Base-by-base conservation (phyloP, 2,329 filamentous ascomycete species). In the Apiospora phragmitis region DNA sequence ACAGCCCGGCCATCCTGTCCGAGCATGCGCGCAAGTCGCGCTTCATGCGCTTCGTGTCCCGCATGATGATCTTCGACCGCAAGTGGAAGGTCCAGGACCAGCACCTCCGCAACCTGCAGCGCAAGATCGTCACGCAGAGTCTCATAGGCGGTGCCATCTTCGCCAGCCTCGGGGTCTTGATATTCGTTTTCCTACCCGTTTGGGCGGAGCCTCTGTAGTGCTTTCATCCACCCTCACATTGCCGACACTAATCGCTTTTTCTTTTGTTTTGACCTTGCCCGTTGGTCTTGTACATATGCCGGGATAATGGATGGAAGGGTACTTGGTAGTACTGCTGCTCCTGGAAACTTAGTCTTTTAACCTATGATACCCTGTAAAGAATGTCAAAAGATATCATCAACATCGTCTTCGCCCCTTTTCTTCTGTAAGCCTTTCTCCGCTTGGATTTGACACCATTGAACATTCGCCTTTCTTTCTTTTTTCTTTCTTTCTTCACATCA, bases 11-110 rank as follows among this genome's bases (percentile, higher is more conserved):
- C 1, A 68, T 76, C 6, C 59, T 71, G 8, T 76, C 77, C 2
- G 75, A 76, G 47, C 73, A 74, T 12, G 74, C 75, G 3, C 73
- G 76, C 3, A 16, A 83, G 4, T 71, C 80, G 47, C 76, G 77
- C 69, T 68, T 76, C 4, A 29, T 85, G 0, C 35, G 38, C 11
- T 68, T 75, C 6, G 26, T 85, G 0, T 80, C 77, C 0, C 78
- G 81, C 41, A 72, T 85, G 62, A 85, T 85, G 84, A 83, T 85
- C 49, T 85, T 85, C 73, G 84, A 85, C 71, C 80, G 83, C 69
- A 85, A 84, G 75, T 71, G 85, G 70, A 80, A 79, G 38, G 84
- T 86, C 71, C 82, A 84, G 76, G 84, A 85, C 70, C 73, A 76
- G 38, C 78, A 83, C 65, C 73, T 86, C 72, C 78, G 84, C 67